Evolutionary conservation across 73 alveolate genomes (phyloP), one percentile per base, ranked within the genome.

Genomic region (Effrenium voratum): DNA sequence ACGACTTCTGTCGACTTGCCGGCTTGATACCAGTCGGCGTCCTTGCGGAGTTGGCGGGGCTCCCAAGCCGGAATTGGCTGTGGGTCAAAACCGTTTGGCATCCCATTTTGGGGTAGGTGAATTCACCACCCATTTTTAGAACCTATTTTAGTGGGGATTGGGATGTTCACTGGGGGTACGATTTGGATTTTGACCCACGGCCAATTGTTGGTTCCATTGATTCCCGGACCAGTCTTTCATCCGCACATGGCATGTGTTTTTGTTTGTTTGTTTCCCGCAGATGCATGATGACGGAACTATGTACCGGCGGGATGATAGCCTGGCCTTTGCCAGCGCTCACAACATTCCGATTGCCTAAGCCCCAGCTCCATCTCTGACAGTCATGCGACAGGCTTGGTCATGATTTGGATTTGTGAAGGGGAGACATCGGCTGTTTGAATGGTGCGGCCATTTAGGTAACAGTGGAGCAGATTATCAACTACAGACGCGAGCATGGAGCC

Each of bases 231-330:
- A n/a, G n/a, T n/a, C n/a, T n/a, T n/a, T n/a, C n/a, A n/a, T n/a
- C n/a, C n/a, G n/a, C n/a, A n/a, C n/a, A n/a, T n/a, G n/a, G 68
- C 26, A 55, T 28, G 26, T 55, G 15, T 55, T 0, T 28, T n/a
- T 81, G 91, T 46, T 81, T 47, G 2, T 24, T 15, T 43, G 3
- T 34, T 43, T n/a, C 47, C 52, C n/a, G 94, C 94, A 86, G 97
- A 90, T 90, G 97, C 97, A 90, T 44, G 97, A 90, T 68, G 97
- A 90, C 36, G 97, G 97, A 47, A 90, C 97, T 3, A 90, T 90
- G 97, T 90, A 90, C 57, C 97, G 97, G 41, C 94, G 94, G n/a
- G 94, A 86, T 28, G 94, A 86, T 45, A 86, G 94, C 94, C 94
- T 86, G 94, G 94, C 72, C 82, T 86, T 86, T 59, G 94, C 94